Percentiles rank a stretch among this genome's conserved stretches.
These are phyloP conservation scores for Zangia roseola DNA, from an alignment of 768 basidiomycete genomes.

Conservation along the genomic window DNA sequence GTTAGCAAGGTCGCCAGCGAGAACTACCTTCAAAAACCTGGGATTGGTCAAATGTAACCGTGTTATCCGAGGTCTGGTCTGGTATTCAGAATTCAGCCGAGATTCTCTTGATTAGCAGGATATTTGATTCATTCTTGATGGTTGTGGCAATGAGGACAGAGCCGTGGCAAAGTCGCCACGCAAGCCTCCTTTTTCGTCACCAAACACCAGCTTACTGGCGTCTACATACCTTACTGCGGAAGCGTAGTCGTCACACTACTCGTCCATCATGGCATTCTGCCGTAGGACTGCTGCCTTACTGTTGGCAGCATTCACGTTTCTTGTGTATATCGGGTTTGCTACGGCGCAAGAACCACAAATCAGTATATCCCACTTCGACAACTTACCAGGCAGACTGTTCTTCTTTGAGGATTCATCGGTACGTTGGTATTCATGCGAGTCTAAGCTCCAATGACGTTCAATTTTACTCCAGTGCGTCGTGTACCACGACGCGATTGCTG, in stretches of 20 bases:
- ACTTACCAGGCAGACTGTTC: slow-evolving; percentile 73
- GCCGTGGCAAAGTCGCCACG: slow-evolving; percentile 16
- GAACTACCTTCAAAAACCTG: not conserved
- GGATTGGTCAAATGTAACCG: not conserved
- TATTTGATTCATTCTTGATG: too few relatives aligned
- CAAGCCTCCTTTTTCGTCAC: slow-evolving; percentile 4
- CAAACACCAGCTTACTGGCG: not conserved
- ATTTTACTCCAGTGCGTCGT: slow-evolving; percentile 52
- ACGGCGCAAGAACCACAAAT: slow-evolving; percentile 48
- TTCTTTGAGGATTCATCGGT: slow-evolving; percentile 95
- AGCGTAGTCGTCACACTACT: slow-evolving; percentile 12
- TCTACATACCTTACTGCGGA: slow-evolving; percentile 6
- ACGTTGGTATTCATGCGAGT: slow-evolving; percentile 30
- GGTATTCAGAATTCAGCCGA: too few relatives aligned
- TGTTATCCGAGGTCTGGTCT: not conserved
- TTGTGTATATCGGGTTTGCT: slow-evolving; percentile 20
- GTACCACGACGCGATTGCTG: slow-evolving; percentile 72
- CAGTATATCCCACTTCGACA: slow-evolving; percentile 55
- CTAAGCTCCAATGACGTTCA: not conserved
- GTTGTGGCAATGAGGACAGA: not conserved
- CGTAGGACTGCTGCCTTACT: slow-evolving; percentile 27
- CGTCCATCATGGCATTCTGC: slow-evolving; percentile 29
- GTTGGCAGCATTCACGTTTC: slow-evolving; percentile 24
- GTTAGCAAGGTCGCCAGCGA: not conserved
- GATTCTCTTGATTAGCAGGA: too few relatives aligned